Conservation (phyloP, 805 yeast species). For the Scheffersomyces ergatensis region DNA sequence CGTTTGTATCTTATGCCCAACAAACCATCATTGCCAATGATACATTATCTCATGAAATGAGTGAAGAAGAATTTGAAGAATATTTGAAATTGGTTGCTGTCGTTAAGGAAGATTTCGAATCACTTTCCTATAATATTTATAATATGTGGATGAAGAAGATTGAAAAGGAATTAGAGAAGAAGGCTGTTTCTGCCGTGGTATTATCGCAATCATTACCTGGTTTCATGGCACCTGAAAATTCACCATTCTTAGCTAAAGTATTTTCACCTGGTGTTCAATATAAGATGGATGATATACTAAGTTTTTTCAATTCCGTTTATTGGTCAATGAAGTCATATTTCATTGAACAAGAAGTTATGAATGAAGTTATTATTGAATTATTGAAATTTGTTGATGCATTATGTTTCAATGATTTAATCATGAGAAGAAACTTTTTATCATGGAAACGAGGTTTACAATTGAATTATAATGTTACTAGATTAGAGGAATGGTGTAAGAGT, state of each 20-base stretch:
- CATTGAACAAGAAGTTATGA: slow-evolving; percentile 79
- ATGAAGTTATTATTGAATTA: slow-evolving; percentile 79
- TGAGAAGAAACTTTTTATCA: slow-evolving; percentile 90
- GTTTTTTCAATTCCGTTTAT: slow-evolving; percentile 84
- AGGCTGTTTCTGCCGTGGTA: slow-evolving; percentile 92
- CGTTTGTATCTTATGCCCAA: slow-evolving; percentile 93
- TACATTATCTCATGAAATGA: slow-evolving; percentile 76
- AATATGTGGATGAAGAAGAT: slow-evolving; percentile 96
- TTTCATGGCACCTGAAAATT: slow-evolving; percentile 80
- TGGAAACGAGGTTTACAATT: slow-evolving; percentile 98
- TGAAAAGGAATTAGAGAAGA: slow-evolving; percentile 86
- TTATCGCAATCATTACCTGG: slow-evolving; percentile 95
- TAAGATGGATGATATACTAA: slow-evolving; percentile 92
- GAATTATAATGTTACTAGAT: slow-evolving; percentile 91
- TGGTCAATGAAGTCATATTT: slow-evolving; percentile 92
- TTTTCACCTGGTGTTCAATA: slow-evolving; percentile 69
- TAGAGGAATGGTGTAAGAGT: slow-evolving; percentile 97
- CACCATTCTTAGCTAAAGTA: slow-evolving; percentile 80
- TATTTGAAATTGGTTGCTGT: slow-evolving; percentile 86
- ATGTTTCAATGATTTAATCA: slow-evolving; percentile 91
- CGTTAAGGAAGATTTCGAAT: slow-evolving; percentile 91
- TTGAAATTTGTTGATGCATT: slow-evolving; percentile 85
- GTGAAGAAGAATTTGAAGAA: slow-evolving; percentile 85
- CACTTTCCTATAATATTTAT: slow-evolving; percentile 88
- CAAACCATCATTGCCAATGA: slow-evolving; percentile 86